Percentiles rank a stretch among this genome's conserved stretches.
Conservation (phyloP, 2,329 filamentous ascomycete species). For the Fusarium pseudoanthophilum region DNA sequence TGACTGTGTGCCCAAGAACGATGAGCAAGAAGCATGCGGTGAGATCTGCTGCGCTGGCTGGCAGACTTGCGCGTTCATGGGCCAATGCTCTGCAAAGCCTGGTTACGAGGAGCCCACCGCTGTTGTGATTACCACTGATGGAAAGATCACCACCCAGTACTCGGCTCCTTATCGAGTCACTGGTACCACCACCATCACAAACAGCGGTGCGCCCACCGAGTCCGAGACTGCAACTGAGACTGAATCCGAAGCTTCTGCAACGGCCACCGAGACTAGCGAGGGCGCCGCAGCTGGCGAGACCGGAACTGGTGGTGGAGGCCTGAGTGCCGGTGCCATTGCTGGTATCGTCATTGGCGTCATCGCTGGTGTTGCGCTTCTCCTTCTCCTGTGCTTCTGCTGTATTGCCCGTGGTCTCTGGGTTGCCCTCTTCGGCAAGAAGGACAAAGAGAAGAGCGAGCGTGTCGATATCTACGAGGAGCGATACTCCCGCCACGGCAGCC, state of each 20-base stretch:
- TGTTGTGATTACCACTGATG: constrained; percentile 58
- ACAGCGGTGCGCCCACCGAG: constrained; percentile 60
- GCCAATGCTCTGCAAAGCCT: constrained; percentile 67
- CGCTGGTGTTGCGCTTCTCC: constrained; percentile 72
- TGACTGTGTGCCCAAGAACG: constrained; percentile 62
- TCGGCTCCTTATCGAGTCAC: constrained; percentile 63
- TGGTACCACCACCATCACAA: constrained; percentile 64
- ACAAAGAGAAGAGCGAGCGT: constrained; percentile 60
- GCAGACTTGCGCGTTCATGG: constrained; percentile 72
- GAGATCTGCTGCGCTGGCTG: constrained; percentile 75
- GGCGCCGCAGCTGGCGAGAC: constrained; percentile 30
- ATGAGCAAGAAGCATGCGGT: constrained; percentile 72
- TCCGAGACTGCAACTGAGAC: constrained; percentile 61
- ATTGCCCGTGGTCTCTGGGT: constrained; percentile 72
- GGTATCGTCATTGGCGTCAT: constrained; percentile 83
- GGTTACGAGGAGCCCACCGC: constrained; percentile 57
- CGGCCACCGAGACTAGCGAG: constrained; percentile 59
- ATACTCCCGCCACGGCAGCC: constrained; percentile 61
- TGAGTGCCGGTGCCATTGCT: constrained; percentile 80
- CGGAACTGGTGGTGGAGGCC: constrained; percentile 54
- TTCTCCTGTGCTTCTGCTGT: constrained; percentile 80
- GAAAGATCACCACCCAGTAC: constrained; percentile 65
- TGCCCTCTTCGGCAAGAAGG: constrained; percentile 69
- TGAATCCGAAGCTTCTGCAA: constrained; percentile 63
- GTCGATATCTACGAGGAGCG: constrained; percentile 73